A percentile compares a stretch with the other conserved stretches of the same genome.
Evolutionary conservation across 1,284 basidiomycete species (phyloP).

Genomic region (Cutaneotrichosporon sp.): DNA sequence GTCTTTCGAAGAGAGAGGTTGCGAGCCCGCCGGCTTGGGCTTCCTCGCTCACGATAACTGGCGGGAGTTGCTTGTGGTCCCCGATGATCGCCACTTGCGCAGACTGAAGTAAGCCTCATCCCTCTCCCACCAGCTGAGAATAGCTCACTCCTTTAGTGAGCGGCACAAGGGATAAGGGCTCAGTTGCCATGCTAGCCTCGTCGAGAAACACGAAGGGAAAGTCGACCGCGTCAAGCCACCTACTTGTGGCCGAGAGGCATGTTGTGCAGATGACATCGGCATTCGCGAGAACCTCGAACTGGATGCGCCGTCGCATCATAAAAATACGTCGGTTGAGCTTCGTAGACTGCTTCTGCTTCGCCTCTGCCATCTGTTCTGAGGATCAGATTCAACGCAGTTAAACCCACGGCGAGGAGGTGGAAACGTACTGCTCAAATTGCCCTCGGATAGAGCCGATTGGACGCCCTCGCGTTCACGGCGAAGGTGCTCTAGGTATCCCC

Average conservation of each 20-base stretch:
- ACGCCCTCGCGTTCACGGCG: constrained; percentile 58
- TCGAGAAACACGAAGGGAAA: constrained; percentile 92
- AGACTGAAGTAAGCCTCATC: constrained; percentile 47
- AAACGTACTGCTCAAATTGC: constrained; percentile 12
- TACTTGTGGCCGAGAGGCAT: constrained; percentile 66
- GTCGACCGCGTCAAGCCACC: constrained; percentile 56
- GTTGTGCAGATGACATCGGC: constrained; percentile 82
- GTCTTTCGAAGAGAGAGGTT: constrained; percentile 78
- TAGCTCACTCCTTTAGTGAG: constrained; percentile 66
- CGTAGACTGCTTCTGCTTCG: constrained; percentile 52
- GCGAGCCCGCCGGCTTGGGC: constrained; percentile 67
- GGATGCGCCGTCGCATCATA: constrained; percentile 26
- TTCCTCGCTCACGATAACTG: constrained; percentile 70
- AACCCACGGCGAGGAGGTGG: too few species aligned
- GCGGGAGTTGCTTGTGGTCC: constrained; percentile 94
- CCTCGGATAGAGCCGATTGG: constrained; percentile 48
- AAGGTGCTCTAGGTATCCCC: constrained; percentile 51
- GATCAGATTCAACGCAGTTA: too few species aligned
- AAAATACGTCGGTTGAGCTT: constrained; percentile 28
- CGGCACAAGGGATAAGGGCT: constrained; percentile 78
- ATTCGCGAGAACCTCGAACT: constrained; percentile 56
- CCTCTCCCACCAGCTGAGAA: neutral
- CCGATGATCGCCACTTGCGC: constrained; percentile 83
- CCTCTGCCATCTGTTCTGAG: constrained; percentile 23
- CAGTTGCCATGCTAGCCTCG: constrained; percentile 93